Evolutionary conservation across 495 filamentous ascomycete species (phyloP).

Genomic region (Sordaria brevicollis): DNA sequence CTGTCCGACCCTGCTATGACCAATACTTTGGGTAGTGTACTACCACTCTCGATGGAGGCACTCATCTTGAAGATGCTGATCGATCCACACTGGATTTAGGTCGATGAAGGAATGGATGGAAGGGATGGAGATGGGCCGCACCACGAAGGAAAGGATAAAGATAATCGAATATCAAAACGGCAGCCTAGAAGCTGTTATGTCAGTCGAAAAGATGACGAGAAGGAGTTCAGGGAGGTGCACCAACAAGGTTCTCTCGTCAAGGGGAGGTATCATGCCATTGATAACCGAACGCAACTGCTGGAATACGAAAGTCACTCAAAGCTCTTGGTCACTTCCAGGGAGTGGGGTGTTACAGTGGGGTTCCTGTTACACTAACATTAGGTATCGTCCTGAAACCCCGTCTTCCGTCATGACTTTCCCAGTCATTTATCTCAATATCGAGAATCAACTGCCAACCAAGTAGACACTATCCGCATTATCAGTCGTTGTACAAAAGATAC

Average conservation of each 20-base stretch:
- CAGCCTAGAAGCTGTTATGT: neutral
- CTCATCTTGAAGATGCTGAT: neutral
- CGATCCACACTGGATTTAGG: neutral
- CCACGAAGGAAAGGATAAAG: neutral
- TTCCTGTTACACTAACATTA: neutral
- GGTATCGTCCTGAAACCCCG: neutral
- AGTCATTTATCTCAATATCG: neutral
- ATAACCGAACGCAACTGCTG: neutral
- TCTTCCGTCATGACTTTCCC: neutral
- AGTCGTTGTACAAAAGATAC: neutral
- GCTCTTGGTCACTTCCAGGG: neutral
- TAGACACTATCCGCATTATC: neutral
- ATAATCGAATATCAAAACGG: neutral
- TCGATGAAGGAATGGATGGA: neutral
- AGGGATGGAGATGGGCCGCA: too few species aligned
- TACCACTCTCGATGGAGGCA: neutral
- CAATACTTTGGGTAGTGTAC: constrained; percentile 41
- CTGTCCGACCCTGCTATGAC: constrained; percentile 87
- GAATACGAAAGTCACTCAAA: neutral
- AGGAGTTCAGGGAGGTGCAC: neutral
- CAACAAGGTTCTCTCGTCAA: neutral
- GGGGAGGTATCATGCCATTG: neutral
- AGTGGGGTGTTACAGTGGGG: neutral
- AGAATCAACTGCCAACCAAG: neutral
- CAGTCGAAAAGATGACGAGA: neutral